Conservation (phyloP, 345 rosid species). For the Dimocarpus longan region DNA sequence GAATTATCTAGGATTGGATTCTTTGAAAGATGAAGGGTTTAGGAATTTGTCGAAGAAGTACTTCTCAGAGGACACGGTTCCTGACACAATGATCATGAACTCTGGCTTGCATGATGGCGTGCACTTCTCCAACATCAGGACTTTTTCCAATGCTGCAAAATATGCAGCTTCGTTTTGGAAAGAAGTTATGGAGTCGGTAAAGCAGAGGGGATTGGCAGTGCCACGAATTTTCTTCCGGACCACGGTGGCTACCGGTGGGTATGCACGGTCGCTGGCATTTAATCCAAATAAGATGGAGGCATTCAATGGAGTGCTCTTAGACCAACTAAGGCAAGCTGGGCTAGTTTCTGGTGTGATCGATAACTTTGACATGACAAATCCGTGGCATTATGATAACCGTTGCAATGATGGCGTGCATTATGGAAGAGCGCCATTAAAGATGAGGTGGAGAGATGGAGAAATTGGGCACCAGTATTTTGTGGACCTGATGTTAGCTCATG, state of each 20-base stretch:
- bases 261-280: slow-evolving; percentile 69
- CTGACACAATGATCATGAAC: slow-evolving; percentile 79
- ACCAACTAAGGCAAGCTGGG: slow-evolving; percentile 66
- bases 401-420: slow-evolving; percentile 95
- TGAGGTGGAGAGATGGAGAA: slow-evolving; percentile 89
- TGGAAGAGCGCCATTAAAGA: slow-evolving; percentile 82
- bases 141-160: slow-evolving; percentile 59
- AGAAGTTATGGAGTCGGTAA: slow-evolving; percentile 60
- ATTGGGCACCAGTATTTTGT: slow-evolving; percentile 97
- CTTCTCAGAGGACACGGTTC: slow-evolving; percentile 68
- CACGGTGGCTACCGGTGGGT: slow-evolving; percentile 86
- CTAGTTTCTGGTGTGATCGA: slow-evolving; percentile 72
- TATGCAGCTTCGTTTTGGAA: slow-evolving; percentile 79
- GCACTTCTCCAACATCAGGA: slow-evolving; percentile 55
- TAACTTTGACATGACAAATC: slow-evolving; percentile 86
- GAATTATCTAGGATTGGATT: slow-evolving; percentile 89
- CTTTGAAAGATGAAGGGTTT: slow-evolving; percentile 62
- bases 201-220: slow-evolving; percentile 55
- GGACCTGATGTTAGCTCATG: slow-evolving; percentile 91
- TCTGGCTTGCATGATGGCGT: slow-evolving; percentile 94
- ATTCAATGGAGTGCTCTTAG: slow-evolving; percentile 68
- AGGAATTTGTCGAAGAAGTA: slow-evolving; percentile 66
- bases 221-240: slow-evolving; percentile 71
- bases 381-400: slow-evolving; percentile 92
- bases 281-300: slow-evolving; percentile 94